Evolutionary conservation across 2,329 filamentous ascomycete species (phyloP), one percentile per base, ranked within the genome.

Genomic region (Aaosphaeria pasadenensis): DNA sequence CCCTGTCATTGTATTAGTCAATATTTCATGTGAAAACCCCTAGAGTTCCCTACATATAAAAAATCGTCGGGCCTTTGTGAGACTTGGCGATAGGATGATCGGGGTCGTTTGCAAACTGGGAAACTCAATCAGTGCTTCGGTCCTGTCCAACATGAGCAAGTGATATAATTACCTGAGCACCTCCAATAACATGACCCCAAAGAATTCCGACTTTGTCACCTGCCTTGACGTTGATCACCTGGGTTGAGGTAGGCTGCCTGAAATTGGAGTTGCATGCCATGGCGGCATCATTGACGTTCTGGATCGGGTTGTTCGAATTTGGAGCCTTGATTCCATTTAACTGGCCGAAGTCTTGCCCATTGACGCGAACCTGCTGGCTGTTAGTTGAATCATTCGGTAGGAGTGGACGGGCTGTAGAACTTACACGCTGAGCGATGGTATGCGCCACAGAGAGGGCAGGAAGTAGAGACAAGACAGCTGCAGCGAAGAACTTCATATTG

Each of bases 121-220:
- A n/a, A n/a, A 9, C 9, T 36, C n/a, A 36, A n/a, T 36, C 33
- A 24, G 17, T 24, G 17, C 17, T 24, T 24, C n/a, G 9, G 4
- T 36, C 33, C 7, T 36, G 33, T 36, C 33, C 7, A 36, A 36
- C 43, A 41, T 36, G 33, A 9, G 17, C 17, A 24, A 24, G 7
- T 36, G 54, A 70, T 73, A 61, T 82, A n/a, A 9, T 36, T 36
- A 36, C 33, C n/a, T 36, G 77, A 6, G 74, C 70, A 42, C 79
- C 79, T 45, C 79, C 79, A 47, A 82, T 75, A 44, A 81, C 70
- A 56, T 82, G 79, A 39, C 77, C 76, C 71, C 75, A 82, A 62
- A 70, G 75, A 1, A 77, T 71, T 6, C 78, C 79, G 41, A 82
- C 66, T 54, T 73, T 70, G 59, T 80, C 79, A 9, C 79, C 79